Base-by-base conservation (phyloP, 2,329 filamentous ascomycete genomes). In the Emmonsiellopsis sp. region DNA sequence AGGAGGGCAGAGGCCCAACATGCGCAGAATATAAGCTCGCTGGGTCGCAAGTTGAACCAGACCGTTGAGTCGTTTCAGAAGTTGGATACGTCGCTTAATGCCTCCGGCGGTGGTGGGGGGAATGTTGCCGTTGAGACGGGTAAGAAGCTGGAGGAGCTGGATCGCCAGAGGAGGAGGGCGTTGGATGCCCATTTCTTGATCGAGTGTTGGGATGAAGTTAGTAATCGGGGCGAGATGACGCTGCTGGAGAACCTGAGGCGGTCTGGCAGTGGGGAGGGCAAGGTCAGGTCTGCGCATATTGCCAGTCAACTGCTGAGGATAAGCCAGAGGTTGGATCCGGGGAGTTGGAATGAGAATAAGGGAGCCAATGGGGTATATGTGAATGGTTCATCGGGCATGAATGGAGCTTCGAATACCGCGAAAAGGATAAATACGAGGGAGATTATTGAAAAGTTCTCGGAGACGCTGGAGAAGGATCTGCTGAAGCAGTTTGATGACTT, bases 401-500 rank as follows among this genome's bases (percentile, higher is more conserved):
- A 79, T 51, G 75, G 76, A 7, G 70, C 75, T 53, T 71, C 73
- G 10, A 82, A 80, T 55, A 78, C 78, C 8, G 68, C 72, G 40
- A 67, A 69, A 11, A 68, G 65, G 51, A 76, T 62, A 62, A 79
- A 92, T 65, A 93, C 89, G 2, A 82, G 89, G 58, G 91, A 96
- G 68, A 82, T 94, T 13, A 86, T 98, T 54, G 93, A 98, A 71
- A 96, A 95, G 68, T 98, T 97, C 70, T 88, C 91, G 30, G 93
- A 98, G 69, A 91, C 88, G 1, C 73, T 98, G 55, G 93, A 98
- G 70, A 95, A 97, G 67, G 93, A 98, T 65, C 76, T 98, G 40
- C 74, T 98, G 56, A 89, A 91, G 68, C 92, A 96, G 65, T 98
- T 98, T 72, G 94, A 98, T 75, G 89, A 94, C 66, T 96, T 92